Percentiles rank a stretch among this genome's conserved stretches.
phyloP scores from a whole-genome alignment of 2,329 filamentous ascomycete species.

The Alternaria viburni region DNA sequence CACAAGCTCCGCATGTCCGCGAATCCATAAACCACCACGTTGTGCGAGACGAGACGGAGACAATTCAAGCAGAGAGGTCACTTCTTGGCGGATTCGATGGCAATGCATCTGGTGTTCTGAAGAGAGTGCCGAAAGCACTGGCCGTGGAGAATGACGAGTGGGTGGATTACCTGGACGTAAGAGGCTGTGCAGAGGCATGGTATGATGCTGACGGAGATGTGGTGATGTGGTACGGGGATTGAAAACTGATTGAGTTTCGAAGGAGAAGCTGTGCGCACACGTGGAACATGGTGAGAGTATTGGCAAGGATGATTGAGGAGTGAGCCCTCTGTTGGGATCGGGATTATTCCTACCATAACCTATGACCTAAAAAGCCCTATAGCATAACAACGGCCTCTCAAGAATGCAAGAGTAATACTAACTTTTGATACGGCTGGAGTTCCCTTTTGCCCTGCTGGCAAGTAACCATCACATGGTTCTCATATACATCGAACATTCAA shows the following conservation, averaged over 20 bases:
- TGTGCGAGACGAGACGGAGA: background rate
- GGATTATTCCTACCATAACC: background rate
- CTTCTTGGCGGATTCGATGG: constrained; percentile 30
- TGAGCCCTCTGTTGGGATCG: background rate
- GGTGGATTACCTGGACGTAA: constrained; percentile 36
- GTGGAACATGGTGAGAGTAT: background rate
- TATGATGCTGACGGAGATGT: constrained; percentile 40
- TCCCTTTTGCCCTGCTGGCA: background rate
- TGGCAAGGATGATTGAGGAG: background rate
- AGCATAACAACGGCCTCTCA: background rate
- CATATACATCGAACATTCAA: background rate
- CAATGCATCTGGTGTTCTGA: constrained; percentile 17
- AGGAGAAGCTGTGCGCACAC: background rate
- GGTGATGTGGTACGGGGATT: constrained; percentile 14
- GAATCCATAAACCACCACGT: background rate
- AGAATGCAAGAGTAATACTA: background rate
- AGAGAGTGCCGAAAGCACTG: constrained; percentile 28
- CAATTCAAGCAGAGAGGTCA: constrained; percentile 1
- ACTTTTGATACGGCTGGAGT: background rate
- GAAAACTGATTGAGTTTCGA: background rate
- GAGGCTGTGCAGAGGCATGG: constrained; percentile 35
- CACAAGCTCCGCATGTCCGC: background rate
- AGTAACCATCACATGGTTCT: background rate
- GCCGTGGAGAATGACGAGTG: constrained; percentile 37
- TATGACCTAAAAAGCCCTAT: background rate